These are phyloP conservation scores for Brettanomyces sp. DNA, from an alignment of 805 yeast species.

Conservation along the genomic window DNA sequence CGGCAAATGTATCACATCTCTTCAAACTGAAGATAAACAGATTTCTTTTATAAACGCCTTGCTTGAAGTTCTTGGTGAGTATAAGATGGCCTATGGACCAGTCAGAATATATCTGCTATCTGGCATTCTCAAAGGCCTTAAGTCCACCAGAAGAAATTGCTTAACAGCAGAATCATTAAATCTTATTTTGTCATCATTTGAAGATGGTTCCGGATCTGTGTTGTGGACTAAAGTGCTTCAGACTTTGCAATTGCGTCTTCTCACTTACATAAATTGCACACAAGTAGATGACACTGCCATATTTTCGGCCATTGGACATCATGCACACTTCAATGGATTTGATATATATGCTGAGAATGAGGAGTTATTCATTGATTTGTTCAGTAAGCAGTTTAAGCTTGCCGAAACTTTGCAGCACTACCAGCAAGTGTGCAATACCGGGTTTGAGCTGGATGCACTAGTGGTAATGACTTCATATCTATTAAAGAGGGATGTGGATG, in stretches of 20 bases:
- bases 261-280: conserved; percentile 30
- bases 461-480: conserved; percentile 9
- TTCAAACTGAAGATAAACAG: conserved; percentile 11
- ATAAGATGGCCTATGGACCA: conserved; percentile 55
- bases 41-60: conserved; percentile 18
- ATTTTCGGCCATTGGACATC: conserved; percentile 29
- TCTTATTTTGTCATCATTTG: conserved; percentile 27
- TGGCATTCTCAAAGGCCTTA: conserved; percentile 51
- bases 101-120: conserved; percentile 50
- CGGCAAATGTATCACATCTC: conserved; percentile 24
- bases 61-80: conserved; percentile 37
- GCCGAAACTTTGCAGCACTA: conserved; percentile 9
- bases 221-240: conserved; percentile 43
- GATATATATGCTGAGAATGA: conserved; percentile 24
- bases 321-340: conserved; percentile 28
- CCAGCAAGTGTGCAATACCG: neutral
- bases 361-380: conserved; percentile 29
- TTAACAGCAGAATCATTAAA: conserved; percentile 21
- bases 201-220: conserved; percentile 25
- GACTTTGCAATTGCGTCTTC: conserved; percentile 37
- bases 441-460: conserved; percentile 8
- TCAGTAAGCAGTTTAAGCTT: neutral
- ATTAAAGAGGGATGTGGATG: conserved; percentile 3
- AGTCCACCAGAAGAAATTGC: conserved; percentile 4
- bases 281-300: conserved; percentile 19